phyloP scores from a whole-genome alignment of 306 rosid species.

The Trichosanthes cucumerina region DNA sequence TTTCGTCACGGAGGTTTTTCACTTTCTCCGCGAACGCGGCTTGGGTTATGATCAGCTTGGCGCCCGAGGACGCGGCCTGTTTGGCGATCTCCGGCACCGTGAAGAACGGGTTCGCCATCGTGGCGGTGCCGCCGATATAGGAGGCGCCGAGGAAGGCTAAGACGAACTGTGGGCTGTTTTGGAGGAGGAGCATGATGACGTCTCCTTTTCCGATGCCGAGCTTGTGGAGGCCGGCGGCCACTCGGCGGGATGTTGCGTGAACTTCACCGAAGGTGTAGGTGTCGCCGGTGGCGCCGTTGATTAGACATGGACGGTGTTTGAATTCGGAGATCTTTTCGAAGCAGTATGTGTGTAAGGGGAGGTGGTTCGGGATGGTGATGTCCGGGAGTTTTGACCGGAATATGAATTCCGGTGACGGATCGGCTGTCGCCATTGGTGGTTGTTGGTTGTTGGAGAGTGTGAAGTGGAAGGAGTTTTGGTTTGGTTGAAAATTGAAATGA shows the following conservation, averaged over 20 bases:
- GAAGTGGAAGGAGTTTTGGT: neutral
- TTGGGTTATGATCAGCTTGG: constrained; percentile 1
- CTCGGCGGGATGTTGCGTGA: constrained; percentile 31
- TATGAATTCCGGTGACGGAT: neutral
- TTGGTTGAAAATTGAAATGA: neutral
- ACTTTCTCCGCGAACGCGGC: neutral
- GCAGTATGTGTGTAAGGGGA: constrained; percentile 63
- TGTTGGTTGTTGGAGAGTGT: neutral
- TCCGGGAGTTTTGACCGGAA: constrained; percentile 55
- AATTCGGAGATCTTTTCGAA: constrained; percentile 48
- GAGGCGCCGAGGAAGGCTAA: constrained; percentile 63
- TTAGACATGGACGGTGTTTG: constrained; percentile 51
- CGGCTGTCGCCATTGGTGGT: neutral
- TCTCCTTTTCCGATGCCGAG: constrained; percentile 45
- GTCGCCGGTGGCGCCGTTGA: constrained; percentile 45
- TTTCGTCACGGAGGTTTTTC: neutral
- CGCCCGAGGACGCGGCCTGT: neutral
- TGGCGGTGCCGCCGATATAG: constrained; percentile 39
- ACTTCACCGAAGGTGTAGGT: constrained; percentile 38
- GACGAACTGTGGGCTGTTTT: constrained; percentile 54
- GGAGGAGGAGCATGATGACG: constrained; percentile 69
- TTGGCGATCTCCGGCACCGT: neutral
- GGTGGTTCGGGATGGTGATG: constrained; percentile 64
- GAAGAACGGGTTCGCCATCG: constrained; percentile 20
- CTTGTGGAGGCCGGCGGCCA: constrained; percentile 49